Base-by-base conservation (phyloP, 2,329 filamentous ascomycete genomes). In the Penicillium brevicompactum region DNA sequence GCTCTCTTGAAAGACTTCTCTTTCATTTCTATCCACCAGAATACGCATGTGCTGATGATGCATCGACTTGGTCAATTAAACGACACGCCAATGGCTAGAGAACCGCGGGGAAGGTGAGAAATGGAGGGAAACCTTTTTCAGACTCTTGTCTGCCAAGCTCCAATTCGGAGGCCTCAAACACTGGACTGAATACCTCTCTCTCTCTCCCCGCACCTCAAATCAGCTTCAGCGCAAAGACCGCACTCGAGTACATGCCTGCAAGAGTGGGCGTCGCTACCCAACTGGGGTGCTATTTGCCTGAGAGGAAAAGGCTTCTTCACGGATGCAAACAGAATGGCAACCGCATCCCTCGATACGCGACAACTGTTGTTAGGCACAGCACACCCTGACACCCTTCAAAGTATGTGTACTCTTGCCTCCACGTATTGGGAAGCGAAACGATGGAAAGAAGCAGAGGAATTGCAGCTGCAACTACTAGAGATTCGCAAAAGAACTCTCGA, bases 1-100 rank as follows among this genome's bases (percentile, higher is more conserved):
- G 1, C 10, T 1, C 58, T 30, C 13, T 48, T 70, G n/a, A 45
- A 42, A 14, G 43, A 58, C 31, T 70, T 59, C 46, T 66, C 62
- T 2, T 57, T 71, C 6, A 53, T 70, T 21, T 47, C 60, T 2
- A 21, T 56, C 4, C 46, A 48, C 21, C 27, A 37, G 11, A 46
- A 61, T 45, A 21, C 14, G n/a, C 47, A 11, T 3, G 5, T 22
- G 7, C 66, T 69, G 40, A 51, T 50, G 16, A 68, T 70, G 66
- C 65, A 71, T 57, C 31, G 56, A 3, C 61, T 71, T 1, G 66
- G 70, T 18, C 66, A 68, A 53, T 42, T 67, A 2, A 2, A 38
- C 66, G 0, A 63, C 50, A 27, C 55, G 57, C 22, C 58, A 42
- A 32, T 72, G 69, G 69, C 56, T 73, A 0, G 60, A 70, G 21